Conservation (phyloP, 768 basidiomycete genomes). For the Pulveroboletus sp. region DNA sequence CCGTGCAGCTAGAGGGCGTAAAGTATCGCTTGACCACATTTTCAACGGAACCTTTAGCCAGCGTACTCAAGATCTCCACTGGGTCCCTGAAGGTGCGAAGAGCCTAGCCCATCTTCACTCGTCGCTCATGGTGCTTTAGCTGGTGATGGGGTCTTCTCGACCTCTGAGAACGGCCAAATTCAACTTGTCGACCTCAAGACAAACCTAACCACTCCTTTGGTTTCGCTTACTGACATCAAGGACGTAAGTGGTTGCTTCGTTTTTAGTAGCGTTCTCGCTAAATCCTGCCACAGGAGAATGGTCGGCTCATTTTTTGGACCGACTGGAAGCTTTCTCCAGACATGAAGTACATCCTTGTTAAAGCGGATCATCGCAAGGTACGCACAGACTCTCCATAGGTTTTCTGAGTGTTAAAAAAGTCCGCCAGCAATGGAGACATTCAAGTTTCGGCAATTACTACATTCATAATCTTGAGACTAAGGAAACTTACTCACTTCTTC, state of each 20-base stretch:
- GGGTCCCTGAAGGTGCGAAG: constrained; percentile 87
- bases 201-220: constrained; percentile 62
- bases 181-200: constrained; percentile 78
- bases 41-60: constrained; percentile 86
- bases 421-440: constrained; percentile 93
- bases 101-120: not conserved
- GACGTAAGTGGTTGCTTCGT: constrained; percentile 46
- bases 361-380: constrained; percentile 73
- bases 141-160: constrained; percentile 90
- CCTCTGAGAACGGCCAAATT: constrained; percentile 59
- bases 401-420: constrained; percentile 7
- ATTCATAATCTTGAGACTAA: constrained; percentile 76
- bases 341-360: constrained; percentile 85
- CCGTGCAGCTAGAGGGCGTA: constrained; percentile 52
- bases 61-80: constrained; percentile 52
- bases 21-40: constrained; percentile 84
- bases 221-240: constrained; percentile 55
- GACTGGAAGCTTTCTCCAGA: constrained; percentile 87
- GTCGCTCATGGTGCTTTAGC: constrained; percentile 46
- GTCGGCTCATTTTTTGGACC: constrained; percentile 46
- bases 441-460: constrained; percentile 89
- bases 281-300: constrained; percentile 46
- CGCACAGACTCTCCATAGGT: constrained; percentile 1
- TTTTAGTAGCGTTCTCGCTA: not conserved
- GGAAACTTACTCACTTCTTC: constrained; percentile 65